Evolutionary conservation across 2,329 filamentous ascomycete genomes (phyloP), one percentile per base, ranked within the genome.

Genomic region (Fonsecaea multimorphosa): DNA sequence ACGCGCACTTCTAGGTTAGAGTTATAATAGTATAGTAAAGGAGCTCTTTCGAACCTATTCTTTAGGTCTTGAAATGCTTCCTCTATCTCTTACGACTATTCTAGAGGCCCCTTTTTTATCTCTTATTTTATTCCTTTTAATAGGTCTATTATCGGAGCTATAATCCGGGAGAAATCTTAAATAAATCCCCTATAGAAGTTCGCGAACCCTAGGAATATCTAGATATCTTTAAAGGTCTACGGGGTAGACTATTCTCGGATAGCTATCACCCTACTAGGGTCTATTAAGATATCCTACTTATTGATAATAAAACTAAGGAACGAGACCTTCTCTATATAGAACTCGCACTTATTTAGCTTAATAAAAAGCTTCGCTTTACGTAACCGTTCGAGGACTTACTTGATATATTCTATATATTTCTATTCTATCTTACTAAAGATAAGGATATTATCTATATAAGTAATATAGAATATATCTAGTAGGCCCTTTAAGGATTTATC

Each of bases 391-490:
- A 55, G 31, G n/a, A 55, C 32, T n/a, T 31, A 32, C 22, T n/a
- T n/a, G 11, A 56, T 38, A 38, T 56, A 36, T 3, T 14, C 5
- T 12, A 24, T 36, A 36, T 56, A 56, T 7, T 38, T 22, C 19
- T 56, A 2, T 16, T 56, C 22, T 19, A 19, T 38, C 4, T 24
- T 27, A 38, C 32, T 56, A 56, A 56, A 56, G 5, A 56, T 56
- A 11, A 56, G 19, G 3, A 56, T 56, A 56, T 56, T 24, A 38
- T 56, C 27, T 56, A 56, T 56, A 38, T 24, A 56, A 27, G 12
- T 24, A 34, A 56, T 56, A 36, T 56, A 56, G n/a, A 56, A 19
- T 27, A 19, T 2, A 14, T 56, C 19, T 11, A 56, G 31, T 38
- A 56, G 19, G 1, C 19, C 16, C 6, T 14, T 38, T 56, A 56